Evolutionary conservation across 352 stramenopile genomes (phyloP), one percentile per base, ranked within the genome.

Genomic region (Pythium sp.): DNA sequence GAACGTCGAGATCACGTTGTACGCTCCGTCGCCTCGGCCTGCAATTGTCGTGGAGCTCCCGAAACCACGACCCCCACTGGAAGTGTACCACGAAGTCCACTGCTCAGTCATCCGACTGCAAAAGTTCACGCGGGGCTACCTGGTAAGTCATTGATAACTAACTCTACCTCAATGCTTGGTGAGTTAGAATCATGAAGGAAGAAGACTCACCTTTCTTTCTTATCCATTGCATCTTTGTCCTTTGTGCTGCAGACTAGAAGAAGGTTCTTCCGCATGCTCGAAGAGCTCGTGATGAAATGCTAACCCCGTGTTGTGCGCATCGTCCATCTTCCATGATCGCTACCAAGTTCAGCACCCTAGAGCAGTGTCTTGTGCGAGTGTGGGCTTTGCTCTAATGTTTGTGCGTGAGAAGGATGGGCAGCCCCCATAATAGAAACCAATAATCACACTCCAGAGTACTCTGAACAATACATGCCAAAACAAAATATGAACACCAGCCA

Each of bases 231-330:
- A 11, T 18, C 36, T 43, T 43, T 43, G 38, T 46, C 18, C 38
- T 24, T 47, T 67, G 54, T 68, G 14, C 6, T 63, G 36, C 51
- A 87, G 79, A 74, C 74, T 1, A 68, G 79, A 43, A 58, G 72
- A 30, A 55, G 73, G 30, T 87, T 87, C 62, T 81, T 70, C 38
- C 66, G 58, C 11, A 75, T 84, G 72, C 65, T 84, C 0, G 72
- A 81, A 41, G 74, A 81, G 30, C 62, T 84, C 6, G 70, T 81
- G 22, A 67, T 59, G 36, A 72, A 69, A 22, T 60, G 32, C 22
- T 72, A 47, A 60, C 12, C 53, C 51, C 32, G 9, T 38, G 32
- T 8, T 38, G 32, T 38, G 32, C 5, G 32, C 8, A 11, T 38
- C 32, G 32, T 38, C 32, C 9, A 38, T 38, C 32, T 38, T 38